Evolutionary conservation across 1,284 basidiomycete species (phyloP).

Genomic region (Xerocomus nothofagi): DNA sequence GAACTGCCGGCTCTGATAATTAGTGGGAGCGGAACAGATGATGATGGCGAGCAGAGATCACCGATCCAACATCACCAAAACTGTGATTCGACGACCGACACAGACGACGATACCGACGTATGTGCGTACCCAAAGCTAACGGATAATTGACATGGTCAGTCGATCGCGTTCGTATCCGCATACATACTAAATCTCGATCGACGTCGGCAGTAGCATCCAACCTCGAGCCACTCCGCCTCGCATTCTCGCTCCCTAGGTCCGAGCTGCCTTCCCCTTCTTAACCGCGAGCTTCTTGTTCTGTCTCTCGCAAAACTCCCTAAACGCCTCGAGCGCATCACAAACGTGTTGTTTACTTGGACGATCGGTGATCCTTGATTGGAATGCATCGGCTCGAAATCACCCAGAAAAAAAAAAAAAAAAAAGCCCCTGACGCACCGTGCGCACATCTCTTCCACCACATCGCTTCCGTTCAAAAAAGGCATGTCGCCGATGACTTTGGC

Average conservation of each 20-base stretch:
- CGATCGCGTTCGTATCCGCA: too few relatives aligned
- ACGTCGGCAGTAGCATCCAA: too few relatives aligned
- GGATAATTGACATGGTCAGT: too few relatives aligned
- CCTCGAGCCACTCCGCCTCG: too few relatives aligned
- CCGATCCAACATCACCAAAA: not conserved
- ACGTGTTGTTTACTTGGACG: conserved; percentile 53
- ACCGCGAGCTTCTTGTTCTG: conserved; percentile 42
- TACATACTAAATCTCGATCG: too few relatives aligned
- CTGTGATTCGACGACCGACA: conserved; percentile 27
- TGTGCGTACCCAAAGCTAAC: too few relatives aligned
- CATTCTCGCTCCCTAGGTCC: not conserved
- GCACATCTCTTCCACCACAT: conserved; percentile 57
- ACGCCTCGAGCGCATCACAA: conserved; percentile 47
- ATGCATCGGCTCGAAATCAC: not conserved
- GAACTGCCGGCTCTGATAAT: too few relatives aligned
- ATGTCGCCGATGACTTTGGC: conserved; percentile 46
- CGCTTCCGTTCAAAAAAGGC: conserved; percentile 52
- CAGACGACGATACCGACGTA: too few relatives aligned
- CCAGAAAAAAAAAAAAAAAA: not conserved
- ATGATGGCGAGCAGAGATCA: too few relatives aligned
- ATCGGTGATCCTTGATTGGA: conserved; percentile 44
- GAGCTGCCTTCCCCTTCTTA: conserved; percentile 12
- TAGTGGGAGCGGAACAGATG: too few relatives aligned
- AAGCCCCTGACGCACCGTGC: conserved; percentile 39
- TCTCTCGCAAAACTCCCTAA: conserved; percentile 49